These are phyloP conservation scores for Fusarium cicatricum DNA, from an alignment of 2,329 filamentous ascomycete genomes.

Conservation along the genomic window DNA sequence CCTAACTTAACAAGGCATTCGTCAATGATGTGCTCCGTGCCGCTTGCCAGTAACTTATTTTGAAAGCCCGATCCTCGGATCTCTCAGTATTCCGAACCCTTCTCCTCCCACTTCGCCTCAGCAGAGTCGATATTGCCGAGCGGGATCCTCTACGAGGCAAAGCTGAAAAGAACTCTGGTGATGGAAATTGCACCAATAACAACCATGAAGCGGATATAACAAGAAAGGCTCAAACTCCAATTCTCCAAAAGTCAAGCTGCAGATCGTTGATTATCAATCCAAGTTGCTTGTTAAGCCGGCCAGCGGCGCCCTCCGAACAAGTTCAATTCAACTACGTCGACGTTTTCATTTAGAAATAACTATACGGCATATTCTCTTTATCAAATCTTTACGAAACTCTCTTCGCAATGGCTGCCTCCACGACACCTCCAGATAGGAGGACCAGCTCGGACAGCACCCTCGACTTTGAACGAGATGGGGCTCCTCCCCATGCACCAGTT, in stretches of 20 bases:
- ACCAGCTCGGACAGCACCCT: constrained; percentile 44
- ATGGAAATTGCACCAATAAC: not conserved
- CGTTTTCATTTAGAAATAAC: not conserved
- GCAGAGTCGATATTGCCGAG: not conserved
- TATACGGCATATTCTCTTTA: not conserved
- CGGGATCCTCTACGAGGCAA: not conserved
- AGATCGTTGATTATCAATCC: constrained; percentile 31
- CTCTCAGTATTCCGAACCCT: not conserved
- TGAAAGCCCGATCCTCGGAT: constrained; percentile 25
- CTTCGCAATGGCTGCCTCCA: constrained; percentile 23
- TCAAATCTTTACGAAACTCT: not conserved
- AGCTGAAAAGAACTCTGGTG: not conserved
- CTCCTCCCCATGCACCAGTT: not conserved
- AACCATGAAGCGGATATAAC: not conserved
- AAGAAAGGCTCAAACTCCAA: not conserved
- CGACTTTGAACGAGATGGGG: constrained; percentile 39
- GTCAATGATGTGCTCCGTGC: constrained; percentile 10
- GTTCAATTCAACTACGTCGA: constrained; percentile 23
- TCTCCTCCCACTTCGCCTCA: not conserved
- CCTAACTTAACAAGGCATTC: constrained; percentile 9
- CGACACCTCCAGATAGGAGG: constrained; percentile 27
- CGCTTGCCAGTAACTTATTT: constrained; percentile 7
- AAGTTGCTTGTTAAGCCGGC: constrained; percentile 11
- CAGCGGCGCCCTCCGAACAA: constrained; percentile 29
- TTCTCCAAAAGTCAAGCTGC: not conserved